phyloP scores from a whole-genome alignment of 768 basidiomycete genomes.

The Naematelia aurantialba region DNA sequence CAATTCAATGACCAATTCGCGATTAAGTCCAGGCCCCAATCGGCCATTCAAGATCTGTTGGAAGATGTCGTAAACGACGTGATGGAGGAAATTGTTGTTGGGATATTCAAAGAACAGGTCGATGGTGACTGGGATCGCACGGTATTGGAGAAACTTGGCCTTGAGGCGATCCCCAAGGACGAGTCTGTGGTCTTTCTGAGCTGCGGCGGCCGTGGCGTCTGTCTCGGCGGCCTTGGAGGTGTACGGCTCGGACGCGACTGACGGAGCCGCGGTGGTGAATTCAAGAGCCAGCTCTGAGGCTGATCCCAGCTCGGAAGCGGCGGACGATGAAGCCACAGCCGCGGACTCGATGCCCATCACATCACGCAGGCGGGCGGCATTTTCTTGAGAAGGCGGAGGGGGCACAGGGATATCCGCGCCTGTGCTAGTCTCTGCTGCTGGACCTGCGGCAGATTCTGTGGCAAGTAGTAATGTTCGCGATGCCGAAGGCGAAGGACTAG shows the following conservation, averaged over 20 bases:
- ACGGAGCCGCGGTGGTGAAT: conserved; percentile 29
- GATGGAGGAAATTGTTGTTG: conserved; percentile 97
- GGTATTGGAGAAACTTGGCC: conserved; percentile 66
- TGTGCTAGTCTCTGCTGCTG: background rate
- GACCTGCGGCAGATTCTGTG: background rate
- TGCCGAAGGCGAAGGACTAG: conserved; percentile 22
- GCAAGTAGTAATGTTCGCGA: conserved; percentile 9
- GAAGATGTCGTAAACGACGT: conserved; percentile 89
- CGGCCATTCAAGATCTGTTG: conserved; percentile 92
- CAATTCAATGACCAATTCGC: conserved; percentile 74
- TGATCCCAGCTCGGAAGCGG: conserved; percentile 27
- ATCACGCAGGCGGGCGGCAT: conserved; percentile 33
- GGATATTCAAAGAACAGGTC: conserved; percentile 94
- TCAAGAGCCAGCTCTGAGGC: conserved; percentile 41
- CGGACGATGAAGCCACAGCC: conserved; percentile 11
- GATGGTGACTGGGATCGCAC: conserved; percentile 70
- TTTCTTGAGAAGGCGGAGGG: conserved; percentile 40
- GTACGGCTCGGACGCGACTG: conserved; percentile 20
- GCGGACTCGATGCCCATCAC: conserved; percentile 35
- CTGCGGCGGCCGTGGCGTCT: background rate
- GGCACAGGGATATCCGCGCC: conserved; percentile 9
- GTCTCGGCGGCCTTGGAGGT: background rate
- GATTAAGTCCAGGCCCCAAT: conserved; percentile 71
- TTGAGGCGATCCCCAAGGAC: conserved; percentile 73
- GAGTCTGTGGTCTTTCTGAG: conserved; percentile 14